Percentiles rank a stretch among this genome's conserved stretches.
phyloP scores from a whole-genome alignment of 176 grass and related monocot species.

The Eleusine indica region DNA sequence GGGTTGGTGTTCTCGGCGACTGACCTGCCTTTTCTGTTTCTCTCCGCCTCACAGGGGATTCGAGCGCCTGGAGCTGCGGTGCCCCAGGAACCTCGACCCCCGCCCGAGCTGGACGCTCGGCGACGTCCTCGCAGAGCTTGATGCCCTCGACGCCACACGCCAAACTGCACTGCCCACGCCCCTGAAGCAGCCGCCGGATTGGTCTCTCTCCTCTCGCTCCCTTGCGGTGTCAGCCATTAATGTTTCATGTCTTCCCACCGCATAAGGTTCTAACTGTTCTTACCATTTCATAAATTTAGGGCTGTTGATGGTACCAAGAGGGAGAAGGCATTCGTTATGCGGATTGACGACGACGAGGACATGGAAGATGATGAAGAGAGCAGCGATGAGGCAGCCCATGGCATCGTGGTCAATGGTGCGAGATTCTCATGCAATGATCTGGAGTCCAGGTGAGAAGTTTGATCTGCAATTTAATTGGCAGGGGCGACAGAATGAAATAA shows the following conservation, averaged over 20 bases:
- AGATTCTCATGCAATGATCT: slow-evolving; percentile 40
- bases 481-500: background rate
- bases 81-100: slow-evolving; percentile 44
- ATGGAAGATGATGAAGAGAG: slow-evolving; percentile 33
- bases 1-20: background rate
- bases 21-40: slow-evolving; percentile 7
- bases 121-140: slow-evolving; percentile 46
- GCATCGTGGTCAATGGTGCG: slow-evolving; percentile 24
- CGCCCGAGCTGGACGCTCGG: slow-evolving; percentile 45
- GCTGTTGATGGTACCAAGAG: background rate
- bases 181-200: slow-evolving; percentile 46
- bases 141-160: slow-evolving; percentile 35
- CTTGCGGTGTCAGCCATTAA: no score
- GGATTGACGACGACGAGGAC: slow-evolving; percentile 49
- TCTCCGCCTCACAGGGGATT: slow-evolving; percentile 27
- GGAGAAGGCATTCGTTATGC: slow-evolving; percentile 56
- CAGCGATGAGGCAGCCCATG: background rate
- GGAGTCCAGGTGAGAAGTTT: slow-evolving; percentile 38
- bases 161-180: background rate
- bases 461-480: slow-evolving; percentile 2
- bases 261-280: background rate
- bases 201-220: slow-evolving; percentile 2
- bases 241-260: background rate
- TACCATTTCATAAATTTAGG: slow-evolving; percentile 31
- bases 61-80: slow-evolving; percentile 50